phyloP scores from a whole-genome alignment of 1,284 basidiomycete species.

The Inonotus hispidus region DNA sequence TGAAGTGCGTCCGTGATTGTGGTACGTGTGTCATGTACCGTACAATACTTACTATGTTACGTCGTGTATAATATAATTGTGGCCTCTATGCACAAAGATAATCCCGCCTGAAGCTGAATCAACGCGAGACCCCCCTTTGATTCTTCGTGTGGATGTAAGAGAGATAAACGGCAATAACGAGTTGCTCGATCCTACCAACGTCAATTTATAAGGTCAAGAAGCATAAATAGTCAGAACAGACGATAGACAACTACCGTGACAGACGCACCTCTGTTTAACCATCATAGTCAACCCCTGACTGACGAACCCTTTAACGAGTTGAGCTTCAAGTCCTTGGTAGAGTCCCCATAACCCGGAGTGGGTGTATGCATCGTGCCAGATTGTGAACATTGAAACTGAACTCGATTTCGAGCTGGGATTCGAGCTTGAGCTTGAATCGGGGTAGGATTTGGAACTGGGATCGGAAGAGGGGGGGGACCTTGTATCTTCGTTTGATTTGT shows the following conservation, averaged over 20 bases:
- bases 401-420: too few relatives aligned
- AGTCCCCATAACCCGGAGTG: slow-evolving; percentile 34
- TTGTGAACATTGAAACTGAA: slow-evolving; percentile 6
- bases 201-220: too few relatives aligned
- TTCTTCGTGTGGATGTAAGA: background rate
- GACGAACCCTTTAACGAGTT: slow-evolving; percentile 49
- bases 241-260: background rate
- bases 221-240: too few relatives aligned
- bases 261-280: slow-evolving; percentile 45
- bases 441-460: too few relatives aligned
- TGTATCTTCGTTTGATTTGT: background rate
- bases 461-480: too few relatives aligned
- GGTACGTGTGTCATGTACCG: too few relatives aligned
- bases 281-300: slow-evolving; percentile 53
- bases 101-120: too few relatives aligned
- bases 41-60: too few relatives aligned
- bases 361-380: slow-evolving; percentile 23
- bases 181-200: background rate
- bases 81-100: too few relatives aligned
- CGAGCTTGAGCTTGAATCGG: too few relatives aligned
- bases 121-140: background rate
- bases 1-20: too few relatives aligned
- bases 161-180: background rate
- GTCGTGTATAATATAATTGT: too few relatives aligned
- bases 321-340: slow-evolving; percentile 49